Conservation (phyloP, 2,329 filamentous ascomycete species). For the Colletotrichum godetiae region DNA sequence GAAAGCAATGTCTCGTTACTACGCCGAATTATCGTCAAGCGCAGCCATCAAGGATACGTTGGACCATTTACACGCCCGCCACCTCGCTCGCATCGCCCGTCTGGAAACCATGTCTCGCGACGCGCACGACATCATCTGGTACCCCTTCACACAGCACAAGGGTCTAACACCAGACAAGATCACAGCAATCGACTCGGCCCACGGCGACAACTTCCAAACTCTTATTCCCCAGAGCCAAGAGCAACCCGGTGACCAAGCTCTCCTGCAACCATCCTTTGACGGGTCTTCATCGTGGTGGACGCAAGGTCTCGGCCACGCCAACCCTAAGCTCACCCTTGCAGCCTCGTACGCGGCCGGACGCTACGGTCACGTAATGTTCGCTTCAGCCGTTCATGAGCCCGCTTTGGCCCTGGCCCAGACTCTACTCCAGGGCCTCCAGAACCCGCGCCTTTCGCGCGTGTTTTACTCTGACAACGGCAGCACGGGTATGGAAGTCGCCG, state of each 20-base stretch:
- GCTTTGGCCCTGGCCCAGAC: constrained; percentile 76
- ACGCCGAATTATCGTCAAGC: constrained; percentile 57
- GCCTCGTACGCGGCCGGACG: constrained; percentile 85
- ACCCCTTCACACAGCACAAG: constrained; percentile 87
- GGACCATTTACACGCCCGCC: constrained; percentile 61
- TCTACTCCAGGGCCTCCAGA: constrained; percentile 69
- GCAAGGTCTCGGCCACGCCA: constrained; percentile 85
- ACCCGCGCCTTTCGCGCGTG: constrained; percentile 74
- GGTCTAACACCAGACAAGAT: constrained; percentile 71
- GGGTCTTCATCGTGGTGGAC: constrained; percentile 94
- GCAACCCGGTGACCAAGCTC: constrained; percentile 35
- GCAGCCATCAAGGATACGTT: constrained; percentile 58
- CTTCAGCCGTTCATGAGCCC: constrained; percentile 81
- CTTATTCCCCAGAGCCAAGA: constrained; percentile 26
- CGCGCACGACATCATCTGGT: constrained; percentile 80
- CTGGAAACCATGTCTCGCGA: constrained; percentile 71
- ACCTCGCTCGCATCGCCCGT: constrained; percentile 65
- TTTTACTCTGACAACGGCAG: constrained; percentile 90
- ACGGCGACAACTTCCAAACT: constrained; percentile 82
- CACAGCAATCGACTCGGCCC: constrained; percentile 81
- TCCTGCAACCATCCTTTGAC: constrained; percentile 78
- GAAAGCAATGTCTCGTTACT: constrained; percentile 72
- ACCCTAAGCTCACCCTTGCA: constrained; percentile 76
- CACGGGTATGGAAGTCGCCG: constrained; percentile 84
- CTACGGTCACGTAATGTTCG: constrained; percentile 92